Conservation (phyloP, 108 stramenopile species). For the Skeletonema potamos region DNA sequence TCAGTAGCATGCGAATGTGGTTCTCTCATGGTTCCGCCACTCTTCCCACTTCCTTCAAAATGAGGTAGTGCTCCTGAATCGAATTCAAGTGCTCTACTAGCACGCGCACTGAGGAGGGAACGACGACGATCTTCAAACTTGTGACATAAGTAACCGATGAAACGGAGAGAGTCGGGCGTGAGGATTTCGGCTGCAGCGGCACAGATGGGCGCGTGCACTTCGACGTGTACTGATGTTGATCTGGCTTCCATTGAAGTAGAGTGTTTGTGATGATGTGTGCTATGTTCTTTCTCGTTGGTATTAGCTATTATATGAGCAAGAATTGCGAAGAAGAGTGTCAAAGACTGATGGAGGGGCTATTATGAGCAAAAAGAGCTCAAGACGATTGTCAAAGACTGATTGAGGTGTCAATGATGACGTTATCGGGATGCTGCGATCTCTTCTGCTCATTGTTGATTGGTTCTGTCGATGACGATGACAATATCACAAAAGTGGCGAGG, state of each 20-base stretch:
- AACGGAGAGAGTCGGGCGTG: slow-evolving; percentile 77
- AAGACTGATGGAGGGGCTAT: background rate
- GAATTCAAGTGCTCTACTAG: slow-evolving; percentile 58
- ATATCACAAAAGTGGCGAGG: background rate
- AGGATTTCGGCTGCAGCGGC: slow-evolving; percentile 74
- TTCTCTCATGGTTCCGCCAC: slow-evolving; percentile 33
- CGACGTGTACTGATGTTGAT: slow-evolving; percentile 57
- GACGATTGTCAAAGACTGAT: background rate
- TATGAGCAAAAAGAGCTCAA: background rate
- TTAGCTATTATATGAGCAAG: no score
- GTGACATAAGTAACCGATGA: slow-evolving; percentile 72
- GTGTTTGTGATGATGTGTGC: no score
- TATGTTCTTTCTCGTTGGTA: no score
- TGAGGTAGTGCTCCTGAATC: slow-evolving; percentile 79
- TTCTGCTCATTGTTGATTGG: background rate
- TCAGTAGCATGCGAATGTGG: slow-evolving; percentile 53
- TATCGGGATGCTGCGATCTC: background rate
- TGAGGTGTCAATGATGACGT: background rate
- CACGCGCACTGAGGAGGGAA: slow-evolving; percentile 57
- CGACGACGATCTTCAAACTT: slow-evolving; percentile 79
- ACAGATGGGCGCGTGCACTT: slow-evolving; percentile 70
- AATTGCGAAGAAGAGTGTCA: no score
- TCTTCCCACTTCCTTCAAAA: slow-evolving; percentile 53
- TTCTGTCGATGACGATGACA: background rate
- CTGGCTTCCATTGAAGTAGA: slow-evolving; percentile 59